A percentile compares a stretch with the other conserved stretches of the same genome.
phyloP scores from a whole-genome alignment of 345 rosid genomes.

The Physaria fendleri region DNA sequence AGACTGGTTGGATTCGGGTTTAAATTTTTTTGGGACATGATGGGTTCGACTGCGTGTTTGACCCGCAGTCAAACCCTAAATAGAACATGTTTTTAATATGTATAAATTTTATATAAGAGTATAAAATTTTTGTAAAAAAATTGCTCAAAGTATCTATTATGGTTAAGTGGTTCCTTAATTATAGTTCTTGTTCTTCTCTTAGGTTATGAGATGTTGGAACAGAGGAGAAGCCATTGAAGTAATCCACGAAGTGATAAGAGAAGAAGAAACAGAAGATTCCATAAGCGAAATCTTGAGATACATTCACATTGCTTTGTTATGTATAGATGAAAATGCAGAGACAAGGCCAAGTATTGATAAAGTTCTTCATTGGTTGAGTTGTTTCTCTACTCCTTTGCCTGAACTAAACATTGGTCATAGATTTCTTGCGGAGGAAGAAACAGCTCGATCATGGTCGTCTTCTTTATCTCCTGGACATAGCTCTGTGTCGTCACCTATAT shows the following conservation, averaged over 20 bases:
- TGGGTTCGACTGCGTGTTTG: too few species aligned
- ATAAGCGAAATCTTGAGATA: conserved; percentile 18
- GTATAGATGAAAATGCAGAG: conserved; percentile 11
- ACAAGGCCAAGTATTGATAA: conserved; percentile 14
- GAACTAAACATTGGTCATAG: not conserved
- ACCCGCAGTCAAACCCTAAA: too few species aligned
- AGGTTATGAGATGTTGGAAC: conserved; percentile 5
- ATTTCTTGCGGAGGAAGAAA: conserved; percentile 6
- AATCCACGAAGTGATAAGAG: conserved; percentile 12
- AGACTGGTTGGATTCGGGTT: too few species aligned
- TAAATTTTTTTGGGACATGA: too few species aligned
- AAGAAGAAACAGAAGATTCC: not conserved
- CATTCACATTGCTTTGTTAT: conserved; percentile 21
- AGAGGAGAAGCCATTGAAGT: conserved; percentile 14
- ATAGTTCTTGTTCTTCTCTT: not conserved
- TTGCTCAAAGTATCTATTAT: not conserved
- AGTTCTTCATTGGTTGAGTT: conserved; percentile 22
- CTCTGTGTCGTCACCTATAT: conserved; percentile 6
- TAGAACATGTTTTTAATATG: too few species aligned
- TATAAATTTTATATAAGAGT: too few species aligned
- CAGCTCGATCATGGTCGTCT: not conserved
- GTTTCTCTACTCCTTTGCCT: conserved; percentile 14
- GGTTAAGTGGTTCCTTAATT: not conserved
- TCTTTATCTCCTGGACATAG: not conserved
- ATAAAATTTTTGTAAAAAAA: too few species aligned